A percentile compares a stretch with the other conserved stretches of the same genome.
Conservation (phyloP, 148 eudicot genomes). For the Rhododendron ferrugineum region DNA sequence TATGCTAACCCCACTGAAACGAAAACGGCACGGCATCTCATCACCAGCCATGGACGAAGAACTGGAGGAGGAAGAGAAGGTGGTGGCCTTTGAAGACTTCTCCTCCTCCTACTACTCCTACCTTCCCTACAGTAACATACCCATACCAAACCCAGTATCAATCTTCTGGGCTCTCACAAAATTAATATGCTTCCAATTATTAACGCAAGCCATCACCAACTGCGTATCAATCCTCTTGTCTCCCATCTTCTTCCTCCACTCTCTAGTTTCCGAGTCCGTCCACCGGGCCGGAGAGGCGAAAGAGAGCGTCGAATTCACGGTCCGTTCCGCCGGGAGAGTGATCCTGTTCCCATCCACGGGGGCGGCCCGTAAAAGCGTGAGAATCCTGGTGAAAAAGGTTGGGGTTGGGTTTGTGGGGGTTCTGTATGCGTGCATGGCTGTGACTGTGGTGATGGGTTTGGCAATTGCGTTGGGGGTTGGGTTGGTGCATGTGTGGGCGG, state of each 20-base stretch:
- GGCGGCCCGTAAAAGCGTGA: not conserved
- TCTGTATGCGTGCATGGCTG: conserved; percentile 32
- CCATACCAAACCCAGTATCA: conserved; percentile 21
- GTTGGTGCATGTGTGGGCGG: conserved; percentile 53
- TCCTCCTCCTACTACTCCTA: not conserved
- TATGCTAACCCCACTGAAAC: not conserved
- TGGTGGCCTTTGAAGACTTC: not conserved
- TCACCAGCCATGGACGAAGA: conserved; percentile 3
- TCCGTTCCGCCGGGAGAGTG: not conserved
- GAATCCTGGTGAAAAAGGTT: conserved; percentile 21
- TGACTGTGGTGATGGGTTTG: conserved; percentile 34
- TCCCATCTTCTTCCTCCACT: conserved; percentile 20
- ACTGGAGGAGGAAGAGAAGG: not conserved
- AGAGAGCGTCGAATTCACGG: not conserved
- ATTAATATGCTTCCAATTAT: conserved; percentile 26
- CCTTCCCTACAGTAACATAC: not conserved
- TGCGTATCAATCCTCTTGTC: conserved; percentile 19
- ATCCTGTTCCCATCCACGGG: no score
- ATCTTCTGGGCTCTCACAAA: conserved; percentile 22
- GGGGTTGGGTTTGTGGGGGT: conserved; percentile 53
- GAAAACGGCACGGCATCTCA: not conserved
- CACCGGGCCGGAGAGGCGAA: conserved; percentile 9
- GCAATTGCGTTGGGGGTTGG: conserved; percentile 44
- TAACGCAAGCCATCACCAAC: conserved; percentile 23
- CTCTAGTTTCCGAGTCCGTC: conserved; percentile 16